Base-by-base conservation (phyloP, 2,329 filamentous ascomycete genomes). In the Epichloe elymi region DNA sequence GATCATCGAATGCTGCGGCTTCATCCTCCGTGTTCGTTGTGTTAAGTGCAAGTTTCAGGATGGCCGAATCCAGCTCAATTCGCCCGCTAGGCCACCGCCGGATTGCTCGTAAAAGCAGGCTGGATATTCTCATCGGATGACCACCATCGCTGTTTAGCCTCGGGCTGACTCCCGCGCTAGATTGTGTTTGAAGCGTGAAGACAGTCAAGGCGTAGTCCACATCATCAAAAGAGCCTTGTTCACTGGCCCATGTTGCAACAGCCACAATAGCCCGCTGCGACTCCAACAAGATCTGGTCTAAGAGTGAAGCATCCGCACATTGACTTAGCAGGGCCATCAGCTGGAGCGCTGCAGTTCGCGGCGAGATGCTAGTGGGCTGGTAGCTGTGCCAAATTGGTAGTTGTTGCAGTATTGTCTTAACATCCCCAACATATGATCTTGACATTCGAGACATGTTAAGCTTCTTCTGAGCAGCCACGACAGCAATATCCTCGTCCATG, bases 21-120 rank as follows among this genome's bases (percentile, higher is more conserved):
- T 87, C 81, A 14, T 77, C 68, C 54, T 86, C 86, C 58, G 88
- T 87, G 69, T 95, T 95, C 8, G 89, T 93, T 47, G 90, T 75
- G 60, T 95, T 95, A 55, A 95, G 76, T 37, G 87, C 83, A 4
- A 96, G 74, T 51, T 86, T 70, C 37, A 70, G 55, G 2, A 59
- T 57, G 6, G 61, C 55, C 5, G 60, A 61, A 47, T 65, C 59
- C 26, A 66, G 48, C 17, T 60, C 54, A 1, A 58, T 53, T 8
- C 57, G 59, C 19, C 59, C 57, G 7, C 55, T 57, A 14, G 64
- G 60, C 65, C 67, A 69, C 15, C 55, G 51, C 14, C 57, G 52
- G 4, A 68, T 58, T 38, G 59, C 58, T 33, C 53, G 57, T 40
- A 56, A 57, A 10, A 69, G 58, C n/a, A 67, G 63, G 1, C 54